Base-by-base conservation (phyloP, 2,329 filamentous ascomycete species). In the Diaporthe aspalathi region DNA sequence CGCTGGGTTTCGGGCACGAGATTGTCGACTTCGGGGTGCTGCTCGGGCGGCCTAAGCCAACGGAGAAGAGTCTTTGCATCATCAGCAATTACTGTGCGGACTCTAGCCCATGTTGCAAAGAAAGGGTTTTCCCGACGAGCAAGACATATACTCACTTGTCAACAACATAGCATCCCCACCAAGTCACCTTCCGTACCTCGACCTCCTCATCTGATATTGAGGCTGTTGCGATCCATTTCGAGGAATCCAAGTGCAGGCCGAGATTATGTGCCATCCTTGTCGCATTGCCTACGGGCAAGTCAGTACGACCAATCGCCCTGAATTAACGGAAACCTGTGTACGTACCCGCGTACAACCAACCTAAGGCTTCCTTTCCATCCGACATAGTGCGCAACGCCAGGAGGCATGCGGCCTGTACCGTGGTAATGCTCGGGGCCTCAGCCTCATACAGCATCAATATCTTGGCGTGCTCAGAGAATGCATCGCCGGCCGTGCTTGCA, bases 231-330 rank as follows among this genome's bases (percentile, higher is more conserved):
- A 72, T 69, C 72, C 73, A 75, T 12, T 71, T 50, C 3, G 73
- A 71, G 35, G 72, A 74, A 22, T 78, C 76, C 0, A 77, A 24
- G 11, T 78, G 71, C 11, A 78, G 72, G 3, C 76, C 76, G 0
- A 78, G 73, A 38, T 76, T 78, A 29, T 72, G 72, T 0, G 76
- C 76, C 76, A 78, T 78, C 12, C 76, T 72, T 1, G 75, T 75
- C 0, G 76, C 76, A 11, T 74, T 78, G 2, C 76, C 76, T 76
- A 14, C 5, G 7, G 3, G 9, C 2, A 5, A 8, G 4, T 60
- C 35, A 29, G 16, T 27, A 14, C 11, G 11, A 29, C 2, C 54
- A 11, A 43, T 43, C 22, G 20, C 16, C 8, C 11, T 1, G 1
- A 3, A 16, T 27, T 12, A 11, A 11, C 3, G 16, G 7, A 16